Conservation (phyloP, 768 basidiomycete species). For the Podaxis sp. region DNA sequence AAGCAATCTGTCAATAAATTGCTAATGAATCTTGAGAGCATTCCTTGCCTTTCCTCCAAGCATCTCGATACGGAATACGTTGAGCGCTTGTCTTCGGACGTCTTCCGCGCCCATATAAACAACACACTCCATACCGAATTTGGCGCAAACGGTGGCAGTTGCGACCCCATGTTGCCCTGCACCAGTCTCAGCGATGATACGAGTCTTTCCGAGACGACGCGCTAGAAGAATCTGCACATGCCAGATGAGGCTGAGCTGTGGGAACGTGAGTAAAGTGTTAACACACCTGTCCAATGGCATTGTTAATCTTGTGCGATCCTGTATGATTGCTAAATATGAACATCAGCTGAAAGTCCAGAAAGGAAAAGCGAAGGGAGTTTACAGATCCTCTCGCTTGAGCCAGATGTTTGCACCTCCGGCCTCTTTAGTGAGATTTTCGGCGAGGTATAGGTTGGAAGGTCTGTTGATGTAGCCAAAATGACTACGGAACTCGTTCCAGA, state of each 20-base stretch:
- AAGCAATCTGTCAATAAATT: neutral
- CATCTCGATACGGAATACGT: constrained; percentile 98
- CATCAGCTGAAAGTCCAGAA: constrained; percentile 9
- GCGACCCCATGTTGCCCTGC: constrained; percentile 99
- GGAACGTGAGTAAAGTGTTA: neutral
- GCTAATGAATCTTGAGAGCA: neutral
- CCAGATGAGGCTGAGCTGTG: neutral
- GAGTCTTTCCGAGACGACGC: constrained; percentile 89
- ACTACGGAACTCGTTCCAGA: constrained; percentile 89
- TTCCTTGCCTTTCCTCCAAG: constrained; percentile 92
- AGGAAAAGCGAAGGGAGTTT: constrained; percentile 25
- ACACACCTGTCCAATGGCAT: constrained; percentile 90
- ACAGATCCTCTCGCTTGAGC: constrained; percentile 96
- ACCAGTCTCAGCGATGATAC: constrained; percentile 98
- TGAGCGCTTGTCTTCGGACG: constrained; percentile 91
- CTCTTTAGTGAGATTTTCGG: constrained; percentile 85
- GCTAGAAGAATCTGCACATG: constrained; percentile 81
- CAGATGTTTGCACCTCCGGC: constrained; percentile 95
- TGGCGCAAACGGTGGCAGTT: constrained; percentile 96
- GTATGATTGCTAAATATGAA: constrained; percentile 80
- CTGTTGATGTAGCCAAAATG: constrained; percentile 94
- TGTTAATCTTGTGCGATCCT: constrained; percentile 99
- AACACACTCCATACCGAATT: constrained; percentile 92
- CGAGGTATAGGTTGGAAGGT: constrained; percentile 88
- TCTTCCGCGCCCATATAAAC: constrained; percentile 99